These are phyloP conservation scores for Phanerochaete carnosa DNA, from an alignment of 768 basidiomycete genomes.

Conservation along the genomic window DNA sequence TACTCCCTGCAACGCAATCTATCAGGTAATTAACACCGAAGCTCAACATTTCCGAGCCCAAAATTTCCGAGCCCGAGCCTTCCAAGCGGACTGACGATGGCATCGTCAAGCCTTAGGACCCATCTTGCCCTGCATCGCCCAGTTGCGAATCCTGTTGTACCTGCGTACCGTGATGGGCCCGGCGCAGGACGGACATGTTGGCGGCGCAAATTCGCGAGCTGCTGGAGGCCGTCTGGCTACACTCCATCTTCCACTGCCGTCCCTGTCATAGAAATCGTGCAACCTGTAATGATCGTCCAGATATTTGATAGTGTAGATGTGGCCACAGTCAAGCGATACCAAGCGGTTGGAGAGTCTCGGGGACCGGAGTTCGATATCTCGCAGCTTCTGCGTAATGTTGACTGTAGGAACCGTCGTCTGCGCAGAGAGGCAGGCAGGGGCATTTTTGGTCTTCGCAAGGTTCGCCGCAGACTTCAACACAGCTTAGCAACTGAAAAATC, in stretches of 20 bases:
- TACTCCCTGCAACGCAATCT: too few relatives aligned
- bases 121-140: conserved; percentile 50
- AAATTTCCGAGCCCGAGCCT: too few relatives aligned
- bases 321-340: conserved; percentile 63
- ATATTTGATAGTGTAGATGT: conserved; percentile 68
- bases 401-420: conserved; percentile 41
- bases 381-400: conserved; percentile 53
- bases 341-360: conserved; percentile 44
- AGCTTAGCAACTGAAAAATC: not conserved
- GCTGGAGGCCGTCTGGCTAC: conserved; percentile 40
- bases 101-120: not conserved
- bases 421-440: conserved; percentile 40
- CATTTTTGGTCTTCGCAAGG: conserved; percentile 55
- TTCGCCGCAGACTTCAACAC: conserved; percentile 62
- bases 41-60: too few relatives aligned
- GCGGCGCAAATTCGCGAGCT: conserved; percentile 37
- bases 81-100: too few relatives aligned
- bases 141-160: conserved; percentile 60
- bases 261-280: conserved; percentile 44
- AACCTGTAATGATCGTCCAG: conserved; percentile 59
- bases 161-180: conserved; percentile 51
- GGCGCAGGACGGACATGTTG: conserved; percentile 63
- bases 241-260: conserved; percentile 37
- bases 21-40: too few relatives aligned
- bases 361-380: conserved; percentile 42